These are phyloP conservation scores for Cyberlindnera xylosilytica DNA, from an alignment of 805 yeast species.

Conservation along the genomic window DNA sequence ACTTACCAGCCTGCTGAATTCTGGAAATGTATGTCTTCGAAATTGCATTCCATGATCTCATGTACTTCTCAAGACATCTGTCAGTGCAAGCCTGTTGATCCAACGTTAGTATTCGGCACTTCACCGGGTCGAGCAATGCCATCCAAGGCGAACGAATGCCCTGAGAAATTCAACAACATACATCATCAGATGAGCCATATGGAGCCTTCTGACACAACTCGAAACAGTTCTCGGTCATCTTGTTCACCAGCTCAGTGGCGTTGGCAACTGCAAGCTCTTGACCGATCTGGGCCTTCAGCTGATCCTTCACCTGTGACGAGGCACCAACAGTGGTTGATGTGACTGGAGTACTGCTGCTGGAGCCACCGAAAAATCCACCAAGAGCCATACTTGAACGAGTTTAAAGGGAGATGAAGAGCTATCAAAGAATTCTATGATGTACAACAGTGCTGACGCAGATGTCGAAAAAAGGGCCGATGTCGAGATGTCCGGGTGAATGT, in stretches of 20 bases:
- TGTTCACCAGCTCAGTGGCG: conserved; percentile 82
- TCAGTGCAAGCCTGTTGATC: conserved; percentile 49
- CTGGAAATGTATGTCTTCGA: conserved; percentile 75
- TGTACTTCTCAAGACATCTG: conserved; percentile 80
- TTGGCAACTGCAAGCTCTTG: conserved; percentile 89
- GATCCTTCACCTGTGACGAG: conserved; percentile 49
- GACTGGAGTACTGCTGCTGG: conserved; percentile 21
- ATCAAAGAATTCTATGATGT: no score
- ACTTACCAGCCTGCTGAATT: conserved; percentile 49
- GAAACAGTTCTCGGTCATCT: conserved; percentile 84
- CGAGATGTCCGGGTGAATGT: not conserved
- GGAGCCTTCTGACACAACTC: conserved; percentile 72
- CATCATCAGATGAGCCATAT: conserved; percentile 51
- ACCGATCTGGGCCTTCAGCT: conserved; percentile 66
- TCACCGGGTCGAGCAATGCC: no score
- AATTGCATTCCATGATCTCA: conserved; percentile 87
- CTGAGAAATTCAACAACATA: conserved; percentile 17
- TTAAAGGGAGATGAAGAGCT: not conserved
- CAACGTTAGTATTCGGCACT: conserved; percentile 8
- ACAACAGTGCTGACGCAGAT: not conserved
- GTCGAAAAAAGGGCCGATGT: not conserved
- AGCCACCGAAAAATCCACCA: conserved; percentile 29
- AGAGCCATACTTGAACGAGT: conserved; percentile 22
- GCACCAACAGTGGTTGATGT: conserved; percentile 23
- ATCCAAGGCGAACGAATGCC: no score